Conservation (phyloP, 2,329 filamentous ascomycete genomes). For the Aureobasidium sp. region DNA sequence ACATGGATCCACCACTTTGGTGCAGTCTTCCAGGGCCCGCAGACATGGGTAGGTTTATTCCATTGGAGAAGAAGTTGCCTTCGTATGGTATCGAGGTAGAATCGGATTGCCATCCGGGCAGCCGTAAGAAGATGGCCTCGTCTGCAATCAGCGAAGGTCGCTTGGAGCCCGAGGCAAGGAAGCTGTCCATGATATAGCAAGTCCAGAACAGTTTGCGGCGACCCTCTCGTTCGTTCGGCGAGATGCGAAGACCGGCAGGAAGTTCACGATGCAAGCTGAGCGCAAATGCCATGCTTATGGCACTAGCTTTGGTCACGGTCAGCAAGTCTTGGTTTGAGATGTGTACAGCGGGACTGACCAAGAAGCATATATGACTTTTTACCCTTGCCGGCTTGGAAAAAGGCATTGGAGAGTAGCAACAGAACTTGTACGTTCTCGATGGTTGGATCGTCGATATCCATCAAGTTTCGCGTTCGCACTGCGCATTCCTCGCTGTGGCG, state of each 20-base stretch:
- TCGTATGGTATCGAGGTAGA: constrained; percentile 56
- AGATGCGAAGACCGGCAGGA: constrained; percentile 53
- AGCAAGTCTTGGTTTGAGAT: constrained; percentile 22
- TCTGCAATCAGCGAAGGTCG: constrained; percentile 73
- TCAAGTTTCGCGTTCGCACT: constrained; percentile 55
- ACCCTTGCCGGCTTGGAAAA: constrained; percentile 67
- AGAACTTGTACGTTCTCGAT: constrained; percentile 70
- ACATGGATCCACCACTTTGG: constrained; percentile 68
- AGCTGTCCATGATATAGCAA: constrained; percentile 80
- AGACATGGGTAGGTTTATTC: constrained; percentile 55
- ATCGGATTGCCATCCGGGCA: constrained; percentile 65
- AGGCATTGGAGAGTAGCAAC: constrained; percentile 66
- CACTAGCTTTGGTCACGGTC: constrained; percentile 47
- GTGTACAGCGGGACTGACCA: constrained; percentile 40
- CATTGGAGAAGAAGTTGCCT: constrained; percentile 72
- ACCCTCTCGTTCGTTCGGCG: constrained; percentile 64
- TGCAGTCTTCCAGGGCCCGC: constrained; percentile 52
- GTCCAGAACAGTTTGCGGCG: constrained; percentile 80
- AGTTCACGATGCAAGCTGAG: constrained; percentile 73
- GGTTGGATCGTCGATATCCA: constrained; percentile 74
- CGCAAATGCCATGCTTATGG: constrained; percentile 74
- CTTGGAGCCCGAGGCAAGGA: constrained; percentile 71
- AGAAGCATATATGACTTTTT: constrained; percentile 84
- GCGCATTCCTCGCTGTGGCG: constrained; percentile 66
- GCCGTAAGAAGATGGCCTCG: constrained; percentile 62